Percentiles rank a stretch among this genome's conserved stretches.
Conservation (phyloP, 441 rosid genomes). For the Syzygium syzygioides region DNA sequence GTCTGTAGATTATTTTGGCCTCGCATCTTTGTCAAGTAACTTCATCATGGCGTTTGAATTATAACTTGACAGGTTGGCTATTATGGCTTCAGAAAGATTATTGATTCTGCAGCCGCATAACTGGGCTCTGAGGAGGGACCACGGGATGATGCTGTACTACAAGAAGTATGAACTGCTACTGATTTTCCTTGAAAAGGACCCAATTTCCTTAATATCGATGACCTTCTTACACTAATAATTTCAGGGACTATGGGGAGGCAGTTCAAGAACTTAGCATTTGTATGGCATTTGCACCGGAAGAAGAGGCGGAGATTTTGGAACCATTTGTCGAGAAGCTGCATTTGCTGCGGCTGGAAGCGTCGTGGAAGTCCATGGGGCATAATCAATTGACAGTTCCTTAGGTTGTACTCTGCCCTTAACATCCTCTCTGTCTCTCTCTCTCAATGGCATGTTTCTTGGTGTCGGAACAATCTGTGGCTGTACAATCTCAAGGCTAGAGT, state of each 20-base stretch:
- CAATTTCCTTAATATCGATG: not conserved
- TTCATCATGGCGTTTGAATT: not conserved
- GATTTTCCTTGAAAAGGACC: not conserved
- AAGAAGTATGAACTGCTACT: slow-evolving; percentile 29
- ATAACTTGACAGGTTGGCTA: slow-evolving; percentile 51
- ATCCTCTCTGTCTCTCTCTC: not conserved
- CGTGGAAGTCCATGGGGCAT: slow-evolving; percentile 59
- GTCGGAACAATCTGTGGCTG: not conserved
- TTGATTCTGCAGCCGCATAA: slow-evolving; percentile 81
- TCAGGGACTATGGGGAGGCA: slow-evolving; percentile 76
- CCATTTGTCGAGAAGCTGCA: slow-evolving; percentile 79
- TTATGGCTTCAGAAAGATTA: slow-evolving; percentile 77
- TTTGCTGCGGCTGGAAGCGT: slow-evolving; percentile 55
- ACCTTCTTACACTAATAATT: not conserved
- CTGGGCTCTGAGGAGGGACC: slow-evolving; percentile 76
- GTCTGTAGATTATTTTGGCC: not conserved
- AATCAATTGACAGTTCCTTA: slow-evolving; percentile 54
- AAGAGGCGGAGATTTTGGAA: slow-evolving; percentile 51
- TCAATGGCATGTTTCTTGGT: not conserved
- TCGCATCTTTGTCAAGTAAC: not conserved
- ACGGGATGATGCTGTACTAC: slow-evolving; percentile 85
- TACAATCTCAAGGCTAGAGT: not conserved
- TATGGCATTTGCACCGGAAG: slow-evolving; percentile 80
- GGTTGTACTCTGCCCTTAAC: not conserved
- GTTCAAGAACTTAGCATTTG: slow-evolving; percentile 90